phyloP scores from a whole-genome alignment of 495 filamentous ascomycete genomes.

The Neohortaea acidophila region DNA sequence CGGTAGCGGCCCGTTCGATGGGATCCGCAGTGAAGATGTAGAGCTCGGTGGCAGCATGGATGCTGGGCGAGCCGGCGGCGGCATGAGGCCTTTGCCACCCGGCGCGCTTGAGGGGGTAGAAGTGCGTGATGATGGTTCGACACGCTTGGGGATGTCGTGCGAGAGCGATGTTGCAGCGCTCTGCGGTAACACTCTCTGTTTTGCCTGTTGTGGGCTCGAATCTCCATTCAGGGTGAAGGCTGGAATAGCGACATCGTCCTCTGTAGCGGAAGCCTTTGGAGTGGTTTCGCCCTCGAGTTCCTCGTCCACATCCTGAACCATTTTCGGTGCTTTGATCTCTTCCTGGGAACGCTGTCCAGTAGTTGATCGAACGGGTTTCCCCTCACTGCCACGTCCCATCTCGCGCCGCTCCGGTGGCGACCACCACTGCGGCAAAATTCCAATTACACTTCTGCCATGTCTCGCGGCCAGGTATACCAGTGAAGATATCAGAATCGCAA shows the following conservation, averaged over 20 bases:
- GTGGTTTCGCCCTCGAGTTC: constrained; percentile 27
- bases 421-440: constrained; percentile 6
- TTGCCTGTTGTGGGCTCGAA: too few species aligned
- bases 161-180: too few species aligned
- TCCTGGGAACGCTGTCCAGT: too few species aligned
- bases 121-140: too few species aligned
- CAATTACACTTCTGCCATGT: constrained; percentile 1
- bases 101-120: too few species aligned
- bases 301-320: not conserved
- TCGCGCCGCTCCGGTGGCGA: not conserved
- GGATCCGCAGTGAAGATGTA: constrained; percentile 29
- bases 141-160: too few species aligned
- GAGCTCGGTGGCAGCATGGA: constrained; percentile 10
- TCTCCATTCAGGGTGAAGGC: constrained; percentile 24
- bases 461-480: constrained; percentile 1
- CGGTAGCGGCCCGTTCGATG: constrained; percentile 29
- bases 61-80: constrained; percentile 8
- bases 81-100: not conserved
- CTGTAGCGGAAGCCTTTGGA: constrained; percentile 29
- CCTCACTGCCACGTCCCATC: not conserved
- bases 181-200: not conserved
- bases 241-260: constrained; percentile 16
- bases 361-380: too few species aligned
- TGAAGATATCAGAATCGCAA: not conserved
- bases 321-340: too few species aligned